Conservation (phyloP, 1,284 basidiomycete species). For the Trichosporon ovoides region DNA sequence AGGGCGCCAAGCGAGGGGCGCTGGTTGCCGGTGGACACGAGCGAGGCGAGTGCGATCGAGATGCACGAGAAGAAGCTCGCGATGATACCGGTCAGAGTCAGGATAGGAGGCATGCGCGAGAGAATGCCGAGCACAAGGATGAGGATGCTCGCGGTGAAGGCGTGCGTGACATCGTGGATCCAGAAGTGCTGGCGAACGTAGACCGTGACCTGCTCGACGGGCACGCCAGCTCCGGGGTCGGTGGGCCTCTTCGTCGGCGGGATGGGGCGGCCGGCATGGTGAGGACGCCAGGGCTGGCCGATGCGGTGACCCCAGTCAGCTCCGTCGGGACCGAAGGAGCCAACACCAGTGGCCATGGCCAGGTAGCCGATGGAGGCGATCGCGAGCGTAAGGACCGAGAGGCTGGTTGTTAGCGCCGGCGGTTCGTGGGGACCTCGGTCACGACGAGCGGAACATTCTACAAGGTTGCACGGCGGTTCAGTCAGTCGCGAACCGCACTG, state of each 20-base stretch:
- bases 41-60: background rate
- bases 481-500: no score
- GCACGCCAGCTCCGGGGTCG: background rate
- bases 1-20: constrained; percentile 3
- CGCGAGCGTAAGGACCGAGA: constrained; percentile 36
- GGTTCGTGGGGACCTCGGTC: background rate
- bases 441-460: background rate
- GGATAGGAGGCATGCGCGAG: constrained; percentile 32
- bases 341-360: constrained; percentile 37
- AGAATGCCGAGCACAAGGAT: constrained; percentile 34
- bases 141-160: constrained; percentile 39
- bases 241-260: background rate
- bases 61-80: constrained; percentile 31
- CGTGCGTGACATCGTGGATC: constrained; percentile 22
- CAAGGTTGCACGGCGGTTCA: no score
- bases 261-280: constrained; percentile 1
- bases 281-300: background rate
- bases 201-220: constrained; percentile 10
- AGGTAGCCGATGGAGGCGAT: constrained; percentile 42
- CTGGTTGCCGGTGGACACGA: background rate
- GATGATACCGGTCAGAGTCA: constrained; percentile 26
- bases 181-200: constrained; percentile 34
- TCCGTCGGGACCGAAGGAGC: constrained; percentile 7
- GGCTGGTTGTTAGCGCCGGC: constrained; percentile 16
- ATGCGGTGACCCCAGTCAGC: background rate